Base-by-base conservation (phyloP, 345 rosid species). In the Adansonia digitata region DNA sequence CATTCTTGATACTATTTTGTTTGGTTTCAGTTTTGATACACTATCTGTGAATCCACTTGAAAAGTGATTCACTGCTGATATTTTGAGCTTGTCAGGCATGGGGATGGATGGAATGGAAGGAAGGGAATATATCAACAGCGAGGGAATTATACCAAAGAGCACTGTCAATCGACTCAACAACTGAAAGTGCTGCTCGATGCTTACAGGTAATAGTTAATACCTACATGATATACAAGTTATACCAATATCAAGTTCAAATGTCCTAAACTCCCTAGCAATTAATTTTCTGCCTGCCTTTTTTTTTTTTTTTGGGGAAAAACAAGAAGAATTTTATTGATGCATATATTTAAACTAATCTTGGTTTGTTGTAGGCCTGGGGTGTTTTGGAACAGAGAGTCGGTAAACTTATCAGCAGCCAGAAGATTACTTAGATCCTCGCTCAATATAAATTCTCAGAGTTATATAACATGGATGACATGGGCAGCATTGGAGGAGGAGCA, bases 61-160 rank as follows among this genome's bases (percentile, higher is more conserved):
- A 39, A 37, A 55, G 1, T 52, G 15, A 52, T 76, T 27, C 37
- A 63, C 55, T 77, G 75, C 75, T 76, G 75, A 72, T 76, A 37
- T 74, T 59, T 68, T 68, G 57, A 69, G 60, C 57, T 78, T 52
- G 48, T 71, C 78, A 95, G 99, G 99, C 93, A 68, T 95, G 99
- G 99, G 98, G 98, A 75, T 95, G 97, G 99, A 88, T 92, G 99
- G 99, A 95, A 73, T 92, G 99, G 99, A 92, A 92, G 76, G 98
- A 95, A 88, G 99, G 98, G 78, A 92, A 91, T 81, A 74, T 87
- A 78, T 46, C 87, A 26, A 81, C 89, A 4, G 99, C 99, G 26
- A 89, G 97, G 84, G 87, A 87, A 78, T 84, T 86, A 53, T 95
- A 95, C 83, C 92, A 90, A 81, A 87, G 64, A 83, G 96, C 92